Conservation (phyloP, 768 basidiomycete species). For the Psilocybe subaeruginosa region DNA sequence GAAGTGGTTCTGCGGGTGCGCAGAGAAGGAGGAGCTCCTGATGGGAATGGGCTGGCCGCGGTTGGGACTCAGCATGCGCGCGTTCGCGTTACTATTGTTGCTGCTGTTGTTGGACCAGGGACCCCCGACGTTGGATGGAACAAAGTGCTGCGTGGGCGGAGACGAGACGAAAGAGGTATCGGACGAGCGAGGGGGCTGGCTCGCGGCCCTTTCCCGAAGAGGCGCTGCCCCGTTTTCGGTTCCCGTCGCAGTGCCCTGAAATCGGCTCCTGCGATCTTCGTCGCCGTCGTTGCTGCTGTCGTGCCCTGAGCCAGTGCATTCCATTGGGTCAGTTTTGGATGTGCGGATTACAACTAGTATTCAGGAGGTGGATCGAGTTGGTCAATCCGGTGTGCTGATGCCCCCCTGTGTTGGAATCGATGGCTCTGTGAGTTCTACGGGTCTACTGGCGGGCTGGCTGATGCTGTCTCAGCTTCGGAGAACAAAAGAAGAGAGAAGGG, state of each 20-base stretch:
- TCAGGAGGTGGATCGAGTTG: neutral
- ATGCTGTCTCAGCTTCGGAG: neutral
- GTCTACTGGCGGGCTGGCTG: constrained; percentile 1
- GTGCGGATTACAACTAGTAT: neutral
- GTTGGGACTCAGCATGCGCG: constrained; percentile 47
- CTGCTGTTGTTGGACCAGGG: constrained; percentile 38
- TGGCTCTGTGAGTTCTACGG: neutral
- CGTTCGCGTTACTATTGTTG: constrained; percentile 24
- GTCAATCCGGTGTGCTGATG: neutral
- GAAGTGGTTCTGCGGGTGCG: constrained; percentile 57
- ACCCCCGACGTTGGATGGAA: constrained; percentile 53
- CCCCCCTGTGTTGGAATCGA: neutral
- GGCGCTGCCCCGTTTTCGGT: constrained; percentile 44
- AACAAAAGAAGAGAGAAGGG: neutral
- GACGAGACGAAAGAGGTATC: constrained; percentile 47
- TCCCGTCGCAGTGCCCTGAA: constrained; percentile 40
- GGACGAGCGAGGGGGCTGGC: constrained; percentile 65
- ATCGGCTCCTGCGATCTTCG: constrained; percentile 64
- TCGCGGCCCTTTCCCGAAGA: constrained; percentile 66
- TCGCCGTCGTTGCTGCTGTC: constrained; percentile 39
- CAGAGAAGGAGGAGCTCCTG: constrained; percentile 70
- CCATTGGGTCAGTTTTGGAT: constrained; percentile 14
- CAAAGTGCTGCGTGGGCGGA: constrained; percentile 52
- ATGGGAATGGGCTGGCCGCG: constrained; percentile 59
- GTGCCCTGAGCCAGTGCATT: constrained; percentile 23